A percentile compares a stretch with the other conserved stretches of the same genome.
Conservation (phyloP, 2,329 filamentous ascomycete species). For the Bretziella fagacearum region DNA sequence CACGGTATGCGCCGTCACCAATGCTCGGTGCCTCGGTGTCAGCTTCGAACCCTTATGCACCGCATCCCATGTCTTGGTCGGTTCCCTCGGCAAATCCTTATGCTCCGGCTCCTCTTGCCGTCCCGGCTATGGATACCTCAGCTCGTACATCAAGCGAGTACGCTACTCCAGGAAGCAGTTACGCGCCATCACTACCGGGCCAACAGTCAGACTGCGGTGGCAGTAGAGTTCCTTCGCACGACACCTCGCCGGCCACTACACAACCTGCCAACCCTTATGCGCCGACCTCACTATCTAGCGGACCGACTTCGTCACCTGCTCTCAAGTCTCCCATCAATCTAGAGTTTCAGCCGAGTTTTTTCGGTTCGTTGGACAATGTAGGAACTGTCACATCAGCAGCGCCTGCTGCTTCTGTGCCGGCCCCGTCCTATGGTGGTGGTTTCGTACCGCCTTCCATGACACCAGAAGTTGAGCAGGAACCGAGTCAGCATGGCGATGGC, state of each 20-base stretch:
- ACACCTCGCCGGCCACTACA: slow-evolving; percentile 1
- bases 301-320: neutral
- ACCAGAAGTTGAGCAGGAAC: slow-evolving; percentile 15
- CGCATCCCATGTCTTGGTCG: slow-evolving; percentile 15
- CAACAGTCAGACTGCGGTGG: slow-evolving; percentile 8
- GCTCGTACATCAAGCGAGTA: slow-evolving; percentile 6
- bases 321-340: slow-evolving; percentile 12
- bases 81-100: slow-evolving; percentile 5
- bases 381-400: too few species aligned
- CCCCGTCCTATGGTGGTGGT: slow-evolving; percentile 27
- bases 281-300: neutral
- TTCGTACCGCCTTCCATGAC: slow-evolving; percentile 29
- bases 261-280: neutral
- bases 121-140: neutral
- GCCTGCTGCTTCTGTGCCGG: neutral
- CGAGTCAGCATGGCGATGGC: neutral
- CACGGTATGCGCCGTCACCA: slow-evolving; percentile 32
- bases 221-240: slow-evolving; percentile 7
- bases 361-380: neutral
- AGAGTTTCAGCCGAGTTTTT: slow-evolving; percentile 1
- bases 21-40: slow-evolving; percentile 18
- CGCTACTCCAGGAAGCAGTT: slow-evolving; percentile 2
- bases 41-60: slow-evolving; percentile 19
- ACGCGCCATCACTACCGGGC: slow-evolving; percentile 10
- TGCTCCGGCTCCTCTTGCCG: neutral